These are phyloP conservation scores for Oldenlandia corymbosa DNA, from an alignment of 257 asterid species.

Conservation along the genomic window DNA sequence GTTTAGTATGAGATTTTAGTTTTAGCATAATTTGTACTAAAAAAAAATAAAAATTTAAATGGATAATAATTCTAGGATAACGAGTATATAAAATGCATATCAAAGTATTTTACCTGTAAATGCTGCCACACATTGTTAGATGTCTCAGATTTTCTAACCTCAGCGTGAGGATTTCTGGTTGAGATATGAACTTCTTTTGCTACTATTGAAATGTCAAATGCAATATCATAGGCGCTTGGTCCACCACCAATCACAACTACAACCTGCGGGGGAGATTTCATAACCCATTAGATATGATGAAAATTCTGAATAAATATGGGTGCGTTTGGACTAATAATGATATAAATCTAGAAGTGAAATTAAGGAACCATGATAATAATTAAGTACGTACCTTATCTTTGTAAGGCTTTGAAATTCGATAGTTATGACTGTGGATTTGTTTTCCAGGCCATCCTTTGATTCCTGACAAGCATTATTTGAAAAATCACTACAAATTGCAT, in stretches of 20 bases:
- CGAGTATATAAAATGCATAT: too few species aligned
- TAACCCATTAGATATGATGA: too few species aligned
- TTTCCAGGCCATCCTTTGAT: constrained; percentile 56
- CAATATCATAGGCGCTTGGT: constrained; percentile 27
- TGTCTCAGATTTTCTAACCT: background rate
- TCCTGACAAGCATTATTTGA: too few species aligned
- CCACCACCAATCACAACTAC: constrained; percentile 24
- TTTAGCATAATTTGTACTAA: too few species aligned
- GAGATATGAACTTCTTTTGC: constrained; percentile 31
- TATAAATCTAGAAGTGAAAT: background rate
- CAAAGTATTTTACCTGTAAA: constrained; percentile 9
- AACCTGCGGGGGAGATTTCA: constrained; percentile 13
- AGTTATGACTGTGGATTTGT: constrained; percentile 65
- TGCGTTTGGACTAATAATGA: too few species aligned
- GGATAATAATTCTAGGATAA: too few species aligned
- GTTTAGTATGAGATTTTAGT: too few species aligned
- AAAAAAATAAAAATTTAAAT: too few species aligned
- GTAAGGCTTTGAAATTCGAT: constrained; percentile 50
- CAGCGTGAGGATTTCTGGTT: constrained; percentile 1
- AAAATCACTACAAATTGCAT: too few species aligned
- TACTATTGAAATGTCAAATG: constrained; percentile 14
- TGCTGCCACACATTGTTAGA: constrained; percentile 22
- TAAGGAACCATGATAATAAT: background rate
- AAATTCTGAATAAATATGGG: too few species aligned
- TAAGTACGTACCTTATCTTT: constrained; percentile 35